Evolutionary conservation across 192 early-diverging fungal species (phyloP).

Genomic region (Coemansia sp.): DNA sequence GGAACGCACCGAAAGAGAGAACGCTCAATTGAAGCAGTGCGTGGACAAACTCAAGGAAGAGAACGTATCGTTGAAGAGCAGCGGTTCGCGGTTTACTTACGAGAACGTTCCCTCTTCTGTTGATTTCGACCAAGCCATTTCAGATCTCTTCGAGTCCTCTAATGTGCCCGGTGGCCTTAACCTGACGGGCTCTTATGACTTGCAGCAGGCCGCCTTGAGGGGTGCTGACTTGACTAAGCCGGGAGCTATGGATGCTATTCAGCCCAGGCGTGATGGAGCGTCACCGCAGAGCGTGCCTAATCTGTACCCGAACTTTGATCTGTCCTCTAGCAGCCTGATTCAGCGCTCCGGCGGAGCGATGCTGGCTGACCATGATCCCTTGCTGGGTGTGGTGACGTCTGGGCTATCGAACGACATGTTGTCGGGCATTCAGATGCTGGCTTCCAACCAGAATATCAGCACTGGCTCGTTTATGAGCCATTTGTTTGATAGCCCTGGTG

Average conservation of each 20-base stretch:
- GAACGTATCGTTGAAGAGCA: constrained; percentile 31
- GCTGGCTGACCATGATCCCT: constrained; percentile 8
- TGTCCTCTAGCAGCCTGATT: not conserved
- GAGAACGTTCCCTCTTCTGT: constrained; percentile 14
- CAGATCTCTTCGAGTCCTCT: constrained; percentile 28
- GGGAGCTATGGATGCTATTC: constrained; percentile 24
- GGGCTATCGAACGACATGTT: constrained; percentile 30
- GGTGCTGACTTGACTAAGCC: constrained; percentile 38
- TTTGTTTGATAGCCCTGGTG: constrained; percentile 20
- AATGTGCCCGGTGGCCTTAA: constrained; percentile 7
- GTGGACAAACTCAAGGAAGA: constrained; percentile 44
- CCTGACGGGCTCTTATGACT: constrained; percentile 24
- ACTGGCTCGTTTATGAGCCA: constrained; percentile 38
- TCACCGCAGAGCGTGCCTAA: constrained; percentile 38
- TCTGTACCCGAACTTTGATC: constrained; percentile 22
- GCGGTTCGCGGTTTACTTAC: constrained; percentile 36
- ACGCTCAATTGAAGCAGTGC: constrained; percentile 30
- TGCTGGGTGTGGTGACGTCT: constrained; percentile 10
- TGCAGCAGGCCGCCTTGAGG: constrained; percentile 37
- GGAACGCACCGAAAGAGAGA: constrained; percentile 53
- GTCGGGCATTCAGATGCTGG: constrained; percentile 42
- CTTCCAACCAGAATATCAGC: constrained; percentile 50
- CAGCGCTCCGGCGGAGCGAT: not conserved
- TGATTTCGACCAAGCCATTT: constrained; percentile 41
- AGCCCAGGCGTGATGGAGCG: constrained; percentile 2